phyloP scores from a whole-genome alignment of 2,329 filamentous ascomycete genomes.

The Sclerotinia trifoliorum region DNA sequence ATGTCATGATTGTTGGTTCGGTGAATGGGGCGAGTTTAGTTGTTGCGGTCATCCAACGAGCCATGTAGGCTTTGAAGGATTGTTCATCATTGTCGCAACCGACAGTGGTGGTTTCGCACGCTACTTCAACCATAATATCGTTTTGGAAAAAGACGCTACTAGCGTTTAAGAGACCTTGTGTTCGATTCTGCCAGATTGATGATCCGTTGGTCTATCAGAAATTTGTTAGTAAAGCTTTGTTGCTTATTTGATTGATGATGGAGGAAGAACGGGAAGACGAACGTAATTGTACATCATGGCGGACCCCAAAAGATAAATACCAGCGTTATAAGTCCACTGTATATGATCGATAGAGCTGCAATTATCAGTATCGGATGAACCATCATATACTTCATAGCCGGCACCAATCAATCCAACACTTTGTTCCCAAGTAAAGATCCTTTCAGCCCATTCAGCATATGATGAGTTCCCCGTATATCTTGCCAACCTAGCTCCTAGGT shows the following conservation, averaged over 20 bases:
- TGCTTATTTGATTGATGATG: not conserved
- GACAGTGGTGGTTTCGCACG: constrained; percentile 57
- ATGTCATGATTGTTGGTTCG: constrained; percentile 50
- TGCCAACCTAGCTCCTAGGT: constrained; percentile 63
- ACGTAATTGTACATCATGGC: constrained; percentile 50
- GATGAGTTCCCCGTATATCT: constrained; percentile 74
- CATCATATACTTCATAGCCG: constrained; percentile 57
- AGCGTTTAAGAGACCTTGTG: constrained; percentile 55
- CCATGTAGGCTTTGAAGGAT: constrained; percentile 62
- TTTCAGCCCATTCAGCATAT: constrained; percentile 74
- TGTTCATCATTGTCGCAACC: constrained; percentile 61
- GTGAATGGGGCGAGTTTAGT: constrained; percentile 65
- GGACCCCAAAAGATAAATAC: constrained; percentile 61
- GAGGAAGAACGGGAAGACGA: not conserved
- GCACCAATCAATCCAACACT: constrained; percentile 57
- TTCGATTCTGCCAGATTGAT: constrained; percentile 54
- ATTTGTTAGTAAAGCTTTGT: constrained; percentile 17
- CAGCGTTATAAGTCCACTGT: constrained; percentile 69
- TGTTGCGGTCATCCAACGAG: constrained; percentile 60
- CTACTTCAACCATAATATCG: constrained; percentile 60
- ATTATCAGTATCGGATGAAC: constrained; percentile 54
- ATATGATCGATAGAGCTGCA: constrained; percentile 58
- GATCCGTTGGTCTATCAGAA: constrained; percentile 34
- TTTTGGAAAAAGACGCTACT: constrained; percentile 56
- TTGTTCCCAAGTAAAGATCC: constrained; percentile 67